These are phyloP conservation scores for Penicillium taxi DNA, from an alignment of 495 filamentous ascomycete genomes.

Conservation along the genomic window DNA sequence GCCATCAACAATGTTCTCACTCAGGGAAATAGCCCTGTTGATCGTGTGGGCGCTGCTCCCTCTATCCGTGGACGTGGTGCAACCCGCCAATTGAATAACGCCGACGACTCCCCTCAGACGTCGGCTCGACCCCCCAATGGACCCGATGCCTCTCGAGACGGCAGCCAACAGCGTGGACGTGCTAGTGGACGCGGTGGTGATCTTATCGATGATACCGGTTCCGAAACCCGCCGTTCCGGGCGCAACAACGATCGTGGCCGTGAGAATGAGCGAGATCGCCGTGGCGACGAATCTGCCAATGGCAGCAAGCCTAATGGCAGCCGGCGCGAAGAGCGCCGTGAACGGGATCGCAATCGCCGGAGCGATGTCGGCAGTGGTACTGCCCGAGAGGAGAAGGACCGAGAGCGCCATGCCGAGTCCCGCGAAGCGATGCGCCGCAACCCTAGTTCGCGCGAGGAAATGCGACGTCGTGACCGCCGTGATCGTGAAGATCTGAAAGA, in stretches of 20 bases:
- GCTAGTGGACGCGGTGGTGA: conserved; percentile 25
- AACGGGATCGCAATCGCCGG: conserved; percentile 35
- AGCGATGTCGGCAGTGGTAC: conserved; percentile 26
- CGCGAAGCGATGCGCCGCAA: conserved; percentile 30
- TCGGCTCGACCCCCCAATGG: conserved; percentile 22
- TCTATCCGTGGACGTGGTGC: conserved; percentile 34
- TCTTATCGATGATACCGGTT: conserved; percentile 24
- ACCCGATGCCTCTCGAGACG: conserved; percentile 20
- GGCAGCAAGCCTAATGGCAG: conserved; percentile 17
- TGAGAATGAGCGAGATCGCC: conserved; percentile 27
- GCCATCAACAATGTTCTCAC: conserved; percentile 40
- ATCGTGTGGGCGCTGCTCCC: conserved; percentile 26
- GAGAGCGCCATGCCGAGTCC: conserved; percentile 16
- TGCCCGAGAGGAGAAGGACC: conserved; percentile 30
- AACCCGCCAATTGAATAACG: conserved; percentile 22
- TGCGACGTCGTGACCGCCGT: conserved; percentile 37
- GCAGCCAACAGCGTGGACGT: conserved; percentile 14
- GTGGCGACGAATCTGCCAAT: conserved; percentile 23
- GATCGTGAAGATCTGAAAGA: conserved; percentile 18
- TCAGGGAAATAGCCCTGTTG: conserved; percentile 29
- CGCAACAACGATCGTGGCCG: conserved; percentile 18
- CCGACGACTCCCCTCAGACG: conserved; percentile 25
- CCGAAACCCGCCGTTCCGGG: conserved; percentile 22
- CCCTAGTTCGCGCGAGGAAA: conserved; percentile 32
- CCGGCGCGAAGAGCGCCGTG: conserved; percentile 32